Evolutionary conservation across 2,329 filamentous ascomycete genomes (phyloP), one percentile per base, ranked within the genome.

Genomic region (Sclerotinia sclerotiorum): DNA sequence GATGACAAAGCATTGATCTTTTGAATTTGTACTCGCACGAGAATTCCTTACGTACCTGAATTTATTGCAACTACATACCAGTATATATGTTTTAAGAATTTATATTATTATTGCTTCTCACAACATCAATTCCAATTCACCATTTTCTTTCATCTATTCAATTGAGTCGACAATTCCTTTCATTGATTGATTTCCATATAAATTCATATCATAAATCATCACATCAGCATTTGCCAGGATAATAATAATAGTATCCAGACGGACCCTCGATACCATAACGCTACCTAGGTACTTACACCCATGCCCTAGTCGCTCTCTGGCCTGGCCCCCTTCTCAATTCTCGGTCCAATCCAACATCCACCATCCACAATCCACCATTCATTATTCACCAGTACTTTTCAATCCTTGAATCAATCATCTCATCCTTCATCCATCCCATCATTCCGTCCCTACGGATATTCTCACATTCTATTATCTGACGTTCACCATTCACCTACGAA

Each of bases 301-400:
- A 35, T 35, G 29, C 39, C 44, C 58, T 39, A 62, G 44, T 62
- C 44, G 29, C 29, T 62, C 44, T 35, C 35, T 49, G 58, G 44
- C 29, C 58, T 61, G 44, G 44, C 44, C 57, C 42, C 42, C 44
- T 60, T 62, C 58, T 62, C 58, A 49, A 62, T 49, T 46, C 21
- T 62, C 46, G 58, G 46, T 24, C 46, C 15, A 35, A 61, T 48
- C 24, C 42, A 42, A 17, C 35, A 57, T 57, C n/a, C 54, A 56
- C 13, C 32, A 39, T 39, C 24, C 51, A 19, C 5, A 32, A 42
- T 57, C 8, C 35, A 24, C 5, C 24, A 54, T 19, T 15, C 32
- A n/a, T 7, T 10, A 57, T 5, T 7, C 21, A n/a, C 5, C 54
- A 39, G 54, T 35, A 56, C 52, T 56, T 56, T 56, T 35, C 54